phyloP scores from a whole-genome alignment of 805 yeast genomes.

The Saccharomycopsis fibuligera region DNA sequence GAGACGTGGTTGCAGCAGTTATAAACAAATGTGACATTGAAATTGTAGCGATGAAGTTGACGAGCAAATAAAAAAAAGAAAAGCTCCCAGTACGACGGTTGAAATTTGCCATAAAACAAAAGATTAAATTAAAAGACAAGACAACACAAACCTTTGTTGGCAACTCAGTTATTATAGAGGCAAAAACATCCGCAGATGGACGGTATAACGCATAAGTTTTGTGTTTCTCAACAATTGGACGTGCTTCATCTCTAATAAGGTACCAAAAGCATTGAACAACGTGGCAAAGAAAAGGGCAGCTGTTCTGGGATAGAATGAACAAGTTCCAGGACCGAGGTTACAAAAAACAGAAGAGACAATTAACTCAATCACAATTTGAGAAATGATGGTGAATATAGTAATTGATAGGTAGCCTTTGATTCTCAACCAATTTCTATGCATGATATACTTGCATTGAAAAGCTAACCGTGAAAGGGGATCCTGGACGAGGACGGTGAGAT shows the following conservation, averaged over 20 bases:
- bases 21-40: constrained; percentile 51
- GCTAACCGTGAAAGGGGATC: constrained; percentile 35
- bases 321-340: constrained; percentile 27
- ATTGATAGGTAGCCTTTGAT: constrained; percentile 35
- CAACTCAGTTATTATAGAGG: constrained; percentile 52
- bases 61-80: constrained; percentile 47
- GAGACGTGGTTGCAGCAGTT: constrained; percentile 30
- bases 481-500: constrained; percentile 29
- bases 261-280: constrained; percentile 39
- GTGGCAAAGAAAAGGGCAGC: constrained; percentile 48
- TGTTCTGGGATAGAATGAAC: constrained; percentile 37
- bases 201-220: constrained; percentile 51
- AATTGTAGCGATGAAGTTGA: constrained; percentile 38
- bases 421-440: constrained; percentile 31
- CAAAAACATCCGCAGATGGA: constrained; percentile 60
- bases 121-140: constrained; percentile 40
- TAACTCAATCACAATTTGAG: constrained; percentile 35
- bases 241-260: constrained; percentile 41
- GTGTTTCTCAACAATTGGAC: constrained; percentile 56
- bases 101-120: constrained; percentile 50
- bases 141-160: constrained; percentile 43
- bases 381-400: constrained; percentile 30
- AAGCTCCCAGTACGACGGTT: constrained; percentile 46
- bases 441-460: constrained; percentile 35
- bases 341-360: constrained; percentile 38